Base-by-base conservation (phyloP, 306 rosid genomes). In the Bauhinia variegata region DNA sequence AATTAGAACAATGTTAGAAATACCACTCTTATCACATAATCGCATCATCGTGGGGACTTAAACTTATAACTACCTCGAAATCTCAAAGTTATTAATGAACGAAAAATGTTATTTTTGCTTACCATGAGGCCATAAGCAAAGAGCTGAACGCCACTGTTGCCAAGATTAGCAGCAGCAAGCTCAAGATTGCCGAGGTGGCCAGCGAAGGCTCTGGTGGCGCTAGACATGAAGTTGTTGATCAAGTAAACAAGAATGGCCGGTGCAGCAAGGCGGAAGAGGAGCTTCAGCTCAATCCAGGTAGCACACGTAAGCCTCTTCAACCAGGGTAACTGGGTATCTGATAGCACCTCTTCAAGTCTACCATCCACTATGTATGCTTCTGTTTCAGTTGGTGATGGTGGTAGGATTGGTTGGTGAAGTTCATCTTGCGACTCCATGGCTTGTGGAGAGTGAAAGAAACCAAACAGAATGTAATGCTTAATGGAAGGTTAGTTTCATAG, bases 151-250 rank as follows among this genome's bases (percentile, higher is more conserved):
- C 96, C 96, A 16, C 78, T 85, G 48, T 89, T 89, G 75, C 95
- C 96, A 4, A 89, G 93, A 61, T 82, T 77, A 18, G 96, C 83
- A 1, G 96, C 96, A 8, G 96, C 96, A 30, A 87, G 85, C 63
- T 87, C 76, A 19, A 85, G 89, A 34, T 89, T 89, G 33, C 95
- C 96, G 2, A 89, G 87, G 79, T 89, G 96, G 64, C 96, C 96
- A 33, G 86, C 79, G 28, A 83, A 83, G 74, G 84, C 77, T 8
- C 79, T 87, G 4, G 96, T 83, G 31, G 87, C 61, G 48, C n/a
- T 51, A 0, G 96, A 87, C 91, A 87, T 84, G 64, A 76, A 28
- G 72, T 79, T 77, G 83, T 89, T 89, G 79, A 87, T 54, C 54
- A 85, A 10, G 72, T 89, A 89, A 5, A 87, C 93, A 8, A 85